Evolutionary conservation across 73 alveolate species (phyloP), one percentile per base, ranked within the genome.

Genomic region (Loxodes magnus): DNA sequence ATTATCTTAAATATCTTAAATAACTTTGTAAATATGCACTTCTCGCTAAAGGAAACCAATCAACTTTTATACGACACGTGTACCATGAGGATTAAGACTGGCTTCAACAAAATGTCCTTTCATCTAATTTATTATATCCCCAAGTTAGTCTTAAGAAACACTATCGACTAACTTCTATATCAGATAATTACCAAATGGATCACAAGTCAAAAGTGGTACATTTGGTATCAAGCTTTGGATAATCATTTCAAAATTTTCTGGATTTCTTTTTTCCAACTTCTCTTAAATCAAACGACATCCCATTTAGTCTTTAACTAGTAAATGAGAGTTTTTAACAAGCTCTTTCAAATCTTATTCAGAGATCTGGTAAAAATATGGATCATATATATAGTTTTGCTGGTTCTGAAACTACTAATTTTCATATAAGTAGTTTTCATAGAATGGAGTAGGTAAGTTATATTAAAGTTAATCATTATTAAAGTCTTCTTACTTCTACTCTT

Each of bases 241-340:
- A 57, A 74, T 50, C 49, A 23, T 17, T 30, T 66, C 73, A 27
- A 53, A 51, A 4, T 74, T 57, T 51, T 58, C 66, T 29, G 82
- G 23, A 28, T 51, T 61, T 52, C 56, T 29, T 19, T 77, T 72
- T 24, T 77, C 84, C 6, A 87, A 63, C 44, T 82, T 77, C 64
- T 73, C 82, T 63, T 87, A 91, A 14, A 87, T 55, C 38, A 81
- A 51, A 58, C 97, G 50, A 52, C 97, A 87, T 4, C 97, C 97
- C n/a, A 67, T 64, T 68, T 87, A 84, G 25, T 87, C 97, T 51
- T 64, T 76, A 3, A 84, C 82, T 35, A 76, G 14, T 39, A 17
- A 23, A 39, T 17, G 53, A 15, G 53, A 23, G 7, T 39, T n/a
- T n/a, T n/a, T n/a, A n/a, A n/a, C n/a, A n/a, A n/a, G n/a, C n/a